These are phyloP conservation scores for Daedalea quercina DNA, from an alignment of 768 basidiomycete genomes.

Conservation along the genomic window DNA sequence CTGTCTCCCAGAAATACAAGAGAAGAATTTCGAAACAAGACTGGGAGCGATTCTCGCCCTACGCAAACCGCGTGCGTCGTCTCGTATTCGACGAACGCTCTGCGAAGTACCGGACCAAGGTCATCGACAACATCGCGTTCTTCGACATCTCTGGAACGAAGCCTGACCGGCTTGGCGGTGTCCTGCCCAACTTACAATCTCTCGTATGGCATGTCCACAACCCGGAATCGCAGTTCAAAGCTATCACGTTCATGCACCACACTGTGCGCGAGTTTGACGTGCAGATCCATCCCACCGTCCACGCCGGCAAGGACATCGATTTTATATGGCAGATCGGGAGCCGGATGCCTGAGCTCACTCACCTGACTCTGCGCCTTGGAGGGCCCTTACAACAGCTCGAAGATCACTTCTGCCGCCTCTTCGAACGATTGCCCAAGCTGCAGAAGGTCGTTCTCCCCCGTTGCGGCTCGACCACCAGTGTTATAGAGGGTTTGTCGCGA, in stretches of 20 bases:
- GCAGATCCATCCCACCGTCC: constrained; percentile 23
- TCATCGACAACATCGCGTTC: constrained; percentile 23
- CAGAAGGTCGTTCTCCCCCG: constrained; percentile 43
- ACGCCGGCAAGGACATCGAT: constrained; percentile 16
- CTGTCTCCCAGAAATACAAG: constrained; percentile 16
- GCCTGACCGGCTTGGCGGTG: constrained; percentile 38
- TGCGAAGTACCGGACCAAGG: constrained; percentile 5
- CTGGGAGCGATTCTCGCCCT: constrained; percentile 51
- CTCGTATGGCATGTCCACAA: constrained; percentile 36
- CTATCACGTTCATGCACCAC: constrained; percentile 51
- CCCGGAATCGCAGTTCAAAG: constrained; percentile 20
- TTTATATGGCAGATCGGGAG: constrained; percentile 28
- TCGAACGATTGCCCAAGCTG: constrained; percentile 35
- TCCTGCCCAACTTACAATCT: constrained; percentile 49
- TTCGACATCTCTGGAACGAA: constrained; percentile 51
- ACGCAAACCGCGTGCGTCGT: constrained; percentile 24
- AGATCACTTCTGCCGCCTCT: constrained; percentile 29
- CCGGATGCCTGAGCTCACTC: constrained; percentile 39
- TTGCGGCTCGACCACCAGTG: constrained; percentile 39
- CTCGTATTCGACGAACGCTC: constrained; percentile 16
- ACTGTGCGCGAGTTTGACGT: constrained; percentile 33
- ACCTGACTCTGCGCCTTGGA: constrained; percentile 38
- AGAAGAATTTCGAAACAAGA: constrained; percentile 37
- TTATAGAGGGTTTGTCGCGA: constrained; percentile 41
- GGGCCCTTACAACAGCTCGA: constrained; percentile 36